Evolutionary conservation across 306 rosid species (phyloP).

Genomic region (Dryas octopetala): DNA sequence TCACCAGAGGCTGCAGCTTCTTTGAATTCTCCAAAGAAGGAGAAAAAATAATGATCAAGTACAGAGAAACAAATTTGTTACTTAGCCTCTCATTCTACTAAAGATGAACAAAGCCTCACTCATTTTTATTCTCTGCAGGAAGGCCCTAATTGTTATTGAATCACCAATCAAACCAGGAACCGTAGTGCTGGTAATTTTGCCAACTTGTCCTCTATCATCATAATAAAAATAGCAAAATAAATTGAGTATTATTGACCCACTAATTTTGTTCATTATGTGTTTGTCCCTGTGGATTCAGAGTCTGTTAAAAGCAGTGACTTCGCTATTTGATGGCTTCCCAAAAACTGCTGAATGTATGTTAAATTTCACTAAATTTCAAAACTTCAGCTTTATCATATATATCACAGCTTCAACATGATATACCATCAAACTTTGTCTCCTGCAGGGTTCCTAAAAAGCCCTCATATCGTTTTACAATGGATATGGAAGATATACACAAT

Average conservation of each 20-base stretch:
- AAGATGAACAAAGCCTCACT: slow-evolving; percentile 26
- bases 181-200: slow-evolving; percentile 59
- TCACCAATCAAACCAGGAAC: slow-evolving; percentile 84
- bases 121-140: slow-evolving; percentile 43
- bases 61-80: slow-evolving; percentile 2
- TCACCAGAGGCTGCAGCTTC: slow-evolving; percentile 86
- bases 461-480: slow-evolving; percentile 45
- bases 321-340: slow-evolving; percentile 66
- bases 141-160: slow-evolving; percentile 66
- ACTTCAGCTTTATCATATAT: slow-evolving; percentile 4
- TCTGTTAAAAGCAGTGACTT: slow-evolving; percentile 54
- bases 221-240: background rate
- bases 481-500: slow-evolving; percentile 40
- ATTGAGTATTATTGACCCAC: background rate
- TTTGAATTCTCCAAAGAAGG: slow-evolving; percentile 51
- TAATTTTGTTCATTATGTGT: slow-evolving; percentile 11
- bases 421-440: background rate
- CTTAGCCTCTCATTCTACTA: background rate
- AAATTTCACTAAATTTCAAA: background rate
- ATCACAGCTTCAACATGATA: background rate
- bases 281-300: slow-evolving; percentile 38
- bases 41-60: slow-evolving; percentile 48
- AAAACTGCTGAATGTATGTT: slow-evolving; percentile 54
- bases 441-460: slow-evolving; percentile 74
- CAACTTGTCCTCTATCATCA: background rate